Conservation (phyloP, 176 grass and related monocot species). For the Triticum monococcum region DNA sequence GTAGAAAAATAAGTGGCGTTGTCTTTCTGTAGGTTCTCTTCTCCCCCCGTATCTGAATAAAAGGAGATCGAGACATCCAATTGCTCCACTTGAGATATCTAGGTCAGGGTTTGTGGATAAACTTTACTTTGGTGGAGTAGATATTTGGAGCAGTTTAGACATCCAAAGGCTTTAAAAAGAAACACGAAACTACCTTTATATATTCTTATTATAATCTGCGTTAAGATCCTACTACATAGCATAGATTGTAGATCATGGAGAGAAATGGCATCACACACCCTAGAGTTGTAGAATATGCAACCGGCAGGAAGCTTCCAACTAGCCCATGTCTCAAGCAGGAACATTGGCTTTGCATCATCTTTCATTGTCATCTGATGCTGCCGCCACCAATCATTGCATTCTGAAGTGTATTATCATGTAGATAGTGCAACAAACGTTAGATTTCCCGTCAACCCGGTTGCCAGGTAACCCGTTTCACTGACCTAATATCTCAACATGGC, state of each 20-base stretch:
- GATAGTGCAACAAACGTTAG: not conserved
- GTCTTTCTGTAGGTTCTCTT: conserved; percentile 13
- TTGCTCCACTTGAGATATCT: not conserved
- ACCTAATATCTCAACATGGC: not conserved
- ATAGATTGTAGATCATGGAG: not conserved
- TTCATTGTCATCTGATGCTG: conserved; percentile 10
- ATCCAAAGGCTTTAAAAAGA: not conserved
- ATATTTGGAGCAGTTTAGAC: not conserved
- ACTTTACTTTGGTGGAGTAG: not conserved
- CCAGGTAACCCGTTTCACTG: not conserved
- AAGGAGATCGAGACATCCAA: conserved; percentile 12
- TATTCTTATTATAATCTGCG: not conserved
- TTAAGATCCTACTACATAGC: not conserved
- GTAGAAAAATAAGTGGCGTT: not conserved
- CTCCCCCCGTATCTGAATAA: not conserved
- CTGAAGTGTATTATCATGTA: not conserved
- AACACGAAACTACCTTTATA: not conserved
- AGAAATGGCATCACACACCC: not conserved
- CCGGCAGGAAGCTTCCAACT: not conserved
- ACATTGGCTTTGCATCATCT: not conserved
- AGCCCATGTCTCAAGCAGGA: conserved; percentile 20
- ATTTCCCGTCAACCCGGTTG: not conserved
- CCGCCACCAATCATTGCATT: conserved; percentile 17
- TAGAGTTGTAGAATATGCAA: not conserved
- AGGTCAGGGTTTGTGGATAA: not conserved